A percentile compares a stretch with the other conserved stretches of the same genome.
Conservation (phyloP, 2,329 filamentous ascomycete genomes). For the Penicillium sp. region DNA sequence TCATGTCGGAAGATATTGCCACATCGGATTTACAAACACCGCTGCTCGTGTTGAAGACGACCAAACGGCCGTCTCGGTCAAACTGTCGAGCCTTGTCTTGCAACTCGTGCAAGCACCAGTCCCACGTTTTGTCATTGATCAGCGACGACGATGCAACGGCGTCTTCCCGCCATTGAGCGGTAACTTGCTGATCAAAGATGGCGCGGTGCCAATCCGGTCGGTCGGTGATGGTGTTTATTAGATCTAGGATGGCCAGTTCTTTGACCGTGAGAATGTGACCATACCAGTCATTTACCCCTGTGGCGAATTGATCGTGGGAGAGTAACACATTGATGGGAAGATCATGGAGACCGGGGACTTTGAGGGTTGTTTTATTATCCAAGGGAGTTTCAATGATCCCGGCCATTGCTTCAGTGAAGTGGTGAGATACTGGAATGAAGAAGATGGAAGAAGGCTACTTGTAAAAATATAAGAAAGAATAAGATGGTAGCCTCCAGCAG, state of each 20-base stretch:
- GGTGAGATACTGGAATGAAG: not conserved
- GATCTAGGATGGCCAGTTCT: constrained; percentile 5
- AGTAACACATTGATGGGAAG: not conserved
- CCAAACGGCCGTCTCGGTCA: not conserved
- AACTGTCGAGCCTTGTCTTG: constrained; percentile 9
- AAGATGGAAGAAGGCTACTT: not conserved
- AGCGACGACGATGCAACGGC: constrained; percentile 1
- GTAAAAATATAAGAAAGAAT: too few species aligned
- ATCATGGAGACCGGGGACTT: not conserved
- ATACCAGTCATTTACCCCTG: not conserved
- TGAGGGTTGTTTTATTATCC: not conserved
- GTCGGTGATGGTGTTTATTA: constrained; percentile 8
- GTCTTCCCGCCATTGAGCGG: constrained; percentile 5
- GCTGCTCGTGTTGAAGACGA: constrained; percentile 11
- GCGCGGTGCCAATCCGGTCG: constrained; percentile 3
- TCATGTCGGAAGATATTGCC: not conserved
- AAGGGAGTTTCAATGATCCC: not conserved
- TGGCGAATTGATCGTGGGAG: not conserved
- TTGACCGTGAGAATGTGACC: constrained; percentile 3
- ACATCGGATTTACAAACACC: not conserved
- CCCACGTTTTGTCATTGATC: constrained; percentile 12
- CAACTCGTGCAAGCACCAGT: constrained; percentile 10
- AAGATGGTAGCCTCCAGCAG: too few species aligned
- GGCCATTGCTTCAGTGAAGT: not conserved
- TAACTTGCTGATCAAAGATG: not conserved